Conservation (phyloP, 768 basidiomycete species). For the Dioszegia crocea region DNA sequence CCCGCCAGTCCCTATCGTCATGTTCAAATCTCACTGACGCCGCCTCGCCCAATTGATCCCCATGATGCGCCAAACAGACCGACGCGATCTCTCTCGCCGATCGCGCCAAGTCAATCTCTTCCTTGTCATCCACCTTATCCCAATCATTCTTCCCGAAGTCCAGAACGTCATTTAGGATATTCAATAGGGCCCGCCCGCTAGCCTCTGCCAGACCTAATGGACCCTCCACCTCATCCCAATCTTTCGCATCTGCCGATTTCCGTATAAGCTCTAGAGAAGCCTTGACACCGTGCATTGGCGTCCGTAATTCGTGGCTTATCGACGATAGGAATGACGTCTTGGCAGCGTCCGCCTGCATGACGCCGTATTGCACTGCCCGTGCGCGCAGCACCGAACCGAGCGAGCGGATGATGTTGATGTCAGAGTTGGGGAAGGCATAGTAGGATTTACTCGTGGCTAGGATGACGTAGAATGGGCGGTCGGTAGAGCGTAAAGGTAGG, state of each 20-base stretch:
- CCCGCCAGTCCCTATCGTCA: constrained; percentile 35
- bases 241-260: constrained; percentile 3
- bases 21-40: constrained; percentile 16
- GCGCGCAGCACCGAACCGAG: constrained; percentile 32
- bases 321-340: constrained; percentile 39
- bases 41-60: not conserved
- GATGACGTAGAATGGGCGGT: constrained; percentile 28
- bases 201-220: constrained; percentile 18
- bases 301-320: constrained; percentile 41
- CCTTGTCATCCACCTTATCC: not conserved
- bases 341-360: constrained; percentile 29
- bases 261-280: constrained; percentile 30
- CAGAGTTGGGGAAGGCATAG: constrained; percentile 12
- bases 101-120: not conserved
- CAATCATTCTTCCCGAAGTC: constrained; percentile 21
- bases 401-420: constrained; percentile 18
- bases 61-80: not conserved
- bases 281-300: constrained; percentile 39
- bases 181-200: constrained; percentile 22
- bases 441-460: constrained; percentile 9
- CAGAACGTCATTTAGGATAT: constrained; percentile 35
- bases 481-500: constrained; percentile 21
- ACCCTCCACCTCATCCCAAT: constrained; percentile 10
- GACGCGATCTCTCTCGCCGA: not conserved
- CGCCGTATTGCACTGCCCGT: constrained; percentile 15